Percentiles rank a stretch among this genome's conserved stretches.
Evolutionary conservation across 2,329 filamentous ascomycete genomes (phyloP).

Genomic region (Paecilomyces sp.): DNA sequence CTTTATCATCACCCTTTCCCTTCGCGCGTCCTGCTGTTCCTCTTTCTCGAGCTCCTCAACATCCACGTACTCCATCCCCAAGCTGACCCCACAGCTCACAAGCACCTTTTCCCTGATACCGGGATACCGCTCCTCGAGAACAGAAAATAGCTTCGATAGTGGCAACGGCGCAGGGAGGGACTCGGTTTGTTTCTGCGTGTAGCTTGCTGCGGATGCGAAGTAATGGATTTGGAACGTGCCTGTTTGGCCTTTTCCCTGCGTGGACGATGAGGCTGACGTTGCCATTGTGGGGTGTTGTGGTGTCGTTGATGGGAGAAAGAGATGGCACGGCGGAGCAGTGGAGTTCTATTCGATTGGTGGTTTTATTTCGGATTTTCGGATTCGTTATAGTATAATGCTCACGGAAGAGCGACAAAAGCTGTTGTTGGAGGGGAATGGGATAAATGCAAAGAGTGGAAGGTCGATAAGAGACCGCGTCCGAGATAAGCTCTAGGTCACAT

Average conservation of each 20-base stretch:
- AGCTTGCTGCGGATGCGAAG: constrained; percentile 37
- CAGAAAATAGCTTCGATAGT: constrained; percentile 26
- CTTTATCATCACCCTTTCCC: constrained; percentile 21
- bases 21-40: not conserved
- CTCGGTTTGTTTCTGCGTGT: constrained; percentile 33
- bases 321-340: too few species aligned
- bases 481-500: too few species aligned
- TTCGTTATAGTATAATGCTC: too few species aligned
- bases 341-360: too few species aligned
- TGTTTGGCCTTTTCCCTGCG: not conserved
- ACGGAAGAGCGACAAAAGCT: too few species aligned
- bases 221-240: constrained; percentile 38
- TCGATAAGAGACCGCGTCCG: too few species aligned
- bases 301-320: not conserved
- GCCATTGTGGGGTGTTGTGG: not conserved
- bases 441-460: too few species aligned
- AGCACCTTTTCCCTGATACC: constrained; percentile 34
- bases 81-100: constrained; percentile 32
- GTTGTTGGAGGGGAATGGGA: too few species aligned
- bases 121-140: constrained; percentile 34
- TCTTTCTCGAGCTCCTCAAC: constrained; percentile 11
- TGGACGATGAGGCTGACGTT: too few species aligned
- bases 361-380: too few species aligned
- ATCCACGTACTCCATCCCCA: constrained; percentile 40
- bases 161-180: constrained; percentile 34